These are phyloP conservation scores for Coemansia sp. DNA, from an alignment of 192 early-diverging fungal genomes.

Conservation along the genomic window DNA sequence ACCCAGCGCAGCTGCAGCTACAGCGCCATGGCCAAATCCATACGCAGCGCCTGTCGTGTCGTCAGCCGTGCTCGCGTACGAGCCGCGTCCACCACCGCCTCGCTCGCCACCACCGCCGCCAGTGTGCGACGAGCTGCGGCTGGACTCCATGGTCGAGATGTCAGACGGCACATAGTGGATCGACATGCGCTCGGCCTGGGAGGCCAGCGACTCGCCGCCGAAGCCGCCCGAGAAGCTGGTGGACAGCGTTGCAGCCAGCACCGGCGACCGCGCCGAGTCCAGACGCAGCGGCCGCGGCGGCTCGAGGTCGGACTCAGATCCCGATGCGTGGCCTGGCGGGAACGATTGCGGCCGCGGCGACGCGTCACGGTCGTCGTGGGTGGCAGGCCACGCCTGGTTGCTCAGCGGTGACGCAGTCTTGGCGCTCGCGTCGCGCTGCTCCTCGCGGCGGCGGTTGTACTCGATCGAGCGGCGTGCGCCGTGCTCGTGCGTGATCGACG, in stretches of 20 bases:
- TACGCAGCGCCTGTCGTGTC: background rate
- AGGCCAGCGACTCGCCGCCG: conserved; percentile 22
- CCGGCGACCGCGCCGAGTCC: conserved; percentile 13
- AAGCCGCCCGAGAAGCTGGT: conserved; percentile 35
- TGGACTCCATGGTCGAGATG: conserved; percentile 56
- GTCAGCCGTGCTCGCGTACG: conserved; percentile 34
- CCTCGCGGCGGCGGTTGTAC: conserved; percentile 33
- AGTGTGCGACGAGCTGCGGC: conserved; percentile 46
- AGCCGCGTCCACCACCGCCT: conserved; percentile 37
- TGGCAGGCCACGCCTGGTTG: conserved; percentile 42
- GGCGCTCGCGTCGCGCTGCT: conserved; percentile 19
- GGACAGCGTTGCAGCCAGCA: conserved; percentile 44
- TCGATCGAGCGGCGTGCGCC: conserved; percentile 49
- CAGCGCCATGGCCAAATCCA: background rate
- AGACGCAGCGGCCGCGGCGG: conserved; percentile 1
- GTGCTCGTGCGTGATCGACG: conserved; percentile 52
- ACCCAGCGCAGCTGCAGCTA: background rate
- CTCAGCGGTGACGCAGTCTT: conserved; percentile 47
- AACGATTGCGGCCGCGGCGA: conserved; percentile 1
- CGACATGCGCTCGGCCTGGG: conserved; percentile 29
- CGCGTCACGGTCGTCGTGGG: background rate
- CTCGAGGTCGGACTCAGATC: conserved; percentile 9
- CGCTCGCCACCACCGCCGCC: conserved; percentile 22
- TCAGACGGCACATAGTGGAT: conserved; percentile 46
- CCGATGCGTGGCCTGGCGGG: background rate